Conservation (phyloP, 2,329 filamentous ascomycete genomes). For the Talaromyces funiculosus region DNA sequence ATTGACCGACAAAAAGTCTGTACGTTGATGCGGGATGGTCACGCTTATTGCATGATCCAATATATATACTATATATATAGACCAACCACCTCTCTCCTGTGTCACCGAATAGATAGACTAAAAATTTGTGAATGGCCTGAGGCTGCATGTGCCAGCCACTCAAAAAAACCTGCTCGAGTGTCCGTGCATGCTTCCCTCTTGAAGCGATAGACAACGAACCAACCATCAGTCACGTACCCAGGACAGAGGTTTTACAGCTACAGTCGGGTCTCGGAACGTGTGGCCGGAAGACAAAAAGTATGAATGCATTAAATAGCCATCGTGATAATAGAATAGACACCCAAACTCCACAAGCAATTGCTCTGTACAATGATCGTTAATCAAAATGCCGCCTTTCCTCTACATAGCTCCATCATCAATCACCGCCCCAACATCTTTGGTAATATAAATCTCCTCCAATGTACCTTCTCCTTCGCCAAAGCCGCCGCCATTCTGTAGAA, state of each 20-base stretch:
- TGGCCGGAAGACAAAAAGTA: not conserved
- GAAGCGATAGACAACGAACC: not conserved
- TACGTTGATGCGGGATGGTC: not conserved
- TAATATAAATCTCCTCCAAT: conserved; percentile 43
- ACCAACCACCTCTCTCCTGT: not conserved
- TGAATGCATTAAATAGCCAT: not conserved
- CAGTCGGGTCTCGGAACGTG: not conserved
- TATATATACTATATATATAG: not conserved
- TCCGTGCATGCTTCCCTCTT: not conserved
- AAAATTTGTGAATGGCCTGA: not conserved
- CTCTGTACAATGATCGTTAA: conserved; percentile 9
- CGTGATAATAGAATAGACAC: not conserved
- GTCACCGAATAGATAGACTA: no score
- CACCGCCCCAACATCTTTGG: conserved; percentile 35
- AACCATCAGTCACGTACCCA: not conserved
- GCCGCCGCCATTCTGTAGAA: conserved; percentile 60
- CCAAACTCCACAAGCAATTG: not conserved
- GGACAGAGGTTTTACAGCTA: not conserved
- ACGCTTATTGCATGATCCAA: not conserved
- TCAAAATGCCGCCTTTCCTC: conserved; percentile 1
- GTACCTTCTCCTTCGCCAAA: conserved; percentile 25
- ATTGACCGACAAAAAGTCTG: not conserved
- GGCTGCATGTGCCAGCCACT: not conserved
- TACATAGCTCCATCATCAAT: conserved; percentile 29
- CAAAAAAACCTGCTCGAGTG: not conserved